Conservation (phyloP, 108 stramenopile species). For the Phaeodactylum tricornutum region DNA sequence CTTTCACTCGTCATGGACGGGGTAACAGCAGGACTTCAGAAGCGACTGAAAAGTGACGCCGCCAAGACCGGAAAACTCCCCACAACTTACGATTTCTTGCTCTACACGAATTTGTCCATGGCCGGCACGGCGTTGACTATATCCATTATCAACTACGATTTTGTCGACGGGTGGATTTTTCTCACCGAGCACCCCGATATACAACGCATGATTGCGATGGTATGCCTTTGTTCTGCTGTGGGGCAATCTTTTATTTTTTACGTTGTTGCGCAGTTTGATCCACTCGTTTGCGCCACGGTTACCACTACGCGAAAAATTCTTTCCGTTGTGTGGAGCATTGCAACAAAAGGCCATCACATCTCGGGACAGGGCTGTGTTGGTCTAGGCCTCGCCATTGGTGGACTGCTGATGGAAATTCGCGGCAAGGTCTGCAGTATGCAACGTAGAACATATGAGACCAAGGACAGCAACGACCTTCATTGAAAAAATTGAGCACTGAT, state of each 20-base stretch:
- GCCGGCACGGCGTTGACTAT: constrained; percentile 38
- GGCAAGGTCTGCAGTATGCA: too few relatives aligned
- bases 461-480: too few relatives aligned
- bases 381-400: constrained; percentile 48
- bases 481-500: too few relatives aligned
- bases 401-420: constrained; percentile 58
- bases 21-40: constrained; percentile 61
- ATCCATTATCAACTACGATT: constrained; percentile 42
- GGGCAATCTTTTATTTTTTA: constrained; percentile 94
- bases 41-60: constrained; percentile 45
- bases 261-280: constrained; percentile 78
- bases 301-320: constrained; percentile 94
- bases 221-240: constrained; percentile 69
- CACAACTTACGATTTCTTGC: constrained; percentile 82
- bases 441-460: too few relatives aligned
- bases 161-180: constrained; percentile 34
- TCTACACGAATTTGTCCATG: constrained; percentile 78
- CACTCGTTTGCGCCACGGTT: constrained; percentile 84
- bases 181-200: constrained; percentile 45
- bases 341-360: constrained; percentile 62
- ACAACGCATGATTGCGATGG: constrained; percentile 44
- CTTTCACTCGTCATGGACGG: constrained; percentile 58
- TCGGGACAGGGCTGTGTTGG: constrained; percentile 48
- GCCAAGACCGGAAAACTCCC: constrained; percentile 28
- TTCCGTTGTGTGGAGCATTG: constrained; percentile 69